A percentile compares a stretch with the other conserved stretches of the same genome.
Evolutionary conservation across 768 basidiomycete species (phyloP).

Genomic region (Suillus spraguei): DNA sequence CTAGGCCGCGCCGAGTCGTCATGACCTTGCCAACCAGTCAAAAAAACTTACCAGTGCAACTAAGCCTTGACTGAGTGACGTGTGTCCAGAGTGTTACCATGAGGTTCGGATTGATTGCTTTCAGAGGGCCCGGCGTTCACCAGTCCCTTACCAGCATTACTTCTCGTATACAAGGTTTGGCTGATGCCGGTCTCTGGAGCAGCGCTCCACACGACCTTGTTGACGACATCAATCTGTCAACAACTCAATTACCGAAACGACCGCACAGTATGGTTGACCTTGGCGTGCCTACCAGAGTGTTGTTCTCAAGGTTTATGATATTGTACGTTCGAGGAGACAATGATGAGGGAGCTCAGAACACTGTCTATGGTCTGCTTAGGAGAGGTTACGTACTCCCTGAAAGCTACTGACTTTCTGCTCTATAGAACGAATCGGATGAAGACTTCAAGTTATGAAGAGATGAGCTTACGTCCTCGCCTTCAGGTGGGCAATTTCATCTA

Average conservation of each 20-base stretch:
- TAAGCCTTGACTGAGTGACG: too few species aligned
- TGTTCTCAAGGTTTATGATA: constrained; percentile 49
- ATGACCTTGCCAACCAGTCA: too few species aligned
- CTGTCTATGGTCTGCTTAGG: background rate
- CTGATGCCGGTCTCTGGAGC: constrained; percentile 38
- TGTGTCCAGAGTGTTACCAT: too few species aligned
- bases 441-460: too few species aligned
- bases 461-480: background rate
- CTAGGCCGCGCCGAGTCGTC: too few species aligned
- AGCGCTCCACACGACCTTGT: constrained; percentile 51
- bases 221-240: constrained; percentile 41
- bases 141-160: constrained; percentile 35
- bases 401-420: background rate
- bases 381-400: background rate
- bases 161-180: constrained; percentile 1
- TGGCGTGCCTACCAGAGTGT: constrained; percentile 38
- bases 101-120: constrained; percentile 31
- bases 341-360: constrained; percentile 4
- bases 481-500: background rate
- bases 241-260: constrained; percentile 39
- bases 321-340: constrained; percentile 41
- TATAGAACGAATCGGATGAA: background rate
- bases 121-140: constrained; percentile 48
- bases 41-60: too few species aligned
- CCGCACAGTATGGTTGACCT: background rate